Conservation (phyloP, 2,329 filamentous ascomycete species). For the Ascochyta rabiei region DNA sequence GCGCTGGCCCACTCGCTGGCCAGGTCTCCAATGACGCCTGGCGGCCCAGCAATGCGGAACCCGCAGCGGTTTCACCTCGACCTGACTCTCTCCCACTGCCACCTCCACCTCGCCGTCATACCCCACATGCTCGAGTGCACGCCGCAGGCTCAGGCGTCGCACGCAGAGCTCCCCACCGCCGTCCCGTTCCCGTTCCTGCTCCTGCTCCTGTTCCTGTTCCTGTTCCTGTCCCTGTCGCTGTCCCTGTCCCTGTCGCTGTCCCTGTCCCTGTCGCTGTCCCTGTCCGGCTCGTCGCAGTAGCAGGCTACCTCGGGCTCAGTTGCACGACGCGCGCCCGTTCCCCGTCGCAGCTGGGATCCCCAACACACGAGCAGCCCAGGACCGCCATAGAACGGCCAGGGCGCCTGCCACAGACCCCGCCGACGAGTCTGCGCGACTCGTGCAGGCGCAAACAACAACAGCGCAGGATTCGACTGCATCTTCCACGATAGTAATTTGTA, state of each 20-base stretch:
- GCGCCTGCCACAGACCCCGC: slow-evolving; percentile 31
- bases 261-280: too few species aligned
- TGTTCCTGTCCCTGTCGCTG: too few species aligned
- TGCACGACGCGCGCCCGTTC: slow-evolving; percentile 16
- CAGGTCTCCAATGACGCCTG: slow-evolving; percentile 5
- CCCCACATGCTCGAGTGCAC: slow-evolving; percentile 25
- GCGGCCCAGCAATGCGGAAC: neutral
- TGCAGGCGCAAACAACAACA: slow-evolving; percentile 31
- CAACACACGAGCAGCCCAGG: slow-evolving; percentile 21
- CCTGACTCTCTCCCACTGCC: slow-evolving; percentile 15
- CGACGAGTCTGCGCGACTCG: slow-evolving; percentile 22
- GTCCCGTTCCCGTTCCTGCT: neutral
- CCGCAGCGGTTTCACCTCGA: slow-evolving; percentile 14
- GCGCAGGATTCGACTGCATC: slow-evolving; percentile 15
- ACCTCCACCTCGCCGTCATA: slow-evolving; percentile 6
- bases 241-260: too few species aligned
- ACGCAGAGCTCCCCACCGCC: slow-evolving; percentile 8
- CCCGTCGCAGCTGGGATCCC: slow-evolving; percentile 37
- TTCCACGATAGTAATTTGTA: slow-evolving; percentile 2
- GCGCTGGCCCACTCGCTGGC: neutral
- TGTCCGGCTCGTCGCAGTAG: neutral
- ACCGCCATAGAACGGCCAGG: slow-evolving; percentile 30
- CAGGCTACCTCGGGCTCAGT: slow-evolving; percentile 14
- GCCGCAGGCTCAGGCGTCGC: slow-evolving; percentile 19
- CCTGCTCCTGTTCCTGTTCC: too few species aligned